Percentiles rank a stretch among this genome's conserved stretches.
phyloP scores from a whole-genome alignment of 2,329 filamentous ascomycete species.

The Monosporascus sp. region DNA sequence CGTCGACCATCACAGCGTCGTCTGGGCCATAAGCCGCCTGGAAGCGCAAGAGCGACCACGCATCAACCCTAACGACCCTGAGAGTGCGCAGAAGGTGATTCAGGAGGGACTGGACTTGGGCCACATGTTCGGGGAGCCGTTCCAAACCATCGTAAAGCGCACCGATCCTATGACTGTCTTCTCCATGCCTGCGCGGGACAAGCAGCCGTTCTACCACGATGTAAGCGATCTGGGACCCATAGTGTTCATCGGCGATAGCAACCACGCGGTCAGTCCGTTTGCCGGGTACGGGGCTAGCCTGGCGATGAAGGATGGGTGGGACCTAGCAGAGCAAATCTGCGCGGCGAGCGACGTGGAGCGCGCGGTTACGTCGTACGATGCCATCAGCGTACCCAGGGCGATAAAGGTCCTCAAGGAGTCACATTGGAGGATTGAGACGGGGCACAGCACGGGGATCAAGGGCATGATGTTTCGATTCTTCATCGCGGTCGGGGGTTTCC shows the following conservation, averaged over 20 bases:
- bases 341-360: slow-evolving; percentile 14
- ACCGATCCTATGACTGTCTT: slow-evolving; percentile 34
- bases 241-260: slow-evolving; percentile 44
- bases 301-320: slow-evolving; percentile 40
- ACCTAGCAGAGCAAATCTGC: slow-evolving; percentile 38
- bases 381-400: slow-evolving; percentile 28
- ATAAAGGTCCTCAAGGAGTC: slow-evolving; percentile 15
- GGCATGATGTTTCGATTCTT: too few relatives aligned
- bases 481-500: too few relatives aligned
- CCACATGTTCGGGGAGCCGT: slow-evolving; percentile 30
- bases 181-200: slow-evolving; percentile 37
- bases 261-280: slow-evolving; percentile 45
- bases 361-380: slow-evolving; percentile 30
- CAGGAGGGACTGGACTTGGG: slow-evolving; percentile 27
- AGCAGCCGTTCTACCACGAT: slow-evolving; percentile 35
- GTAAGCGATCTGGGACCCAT: slow-evolving; percentile 17
- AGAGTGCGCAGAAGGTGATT: slow-evolving; percentile 25
- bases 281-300: slow-evolving; percentile 44
- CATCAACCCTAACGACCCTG: not conserved
- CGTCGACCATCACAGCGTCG: slow-evolving; percentile 31
- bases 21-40: slow-evolving; percentile 38
- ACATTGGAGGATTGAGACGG: too few relatives aligned
- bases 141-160: slow-evolving; percentile 31
- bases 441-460: too few relatives aligned
- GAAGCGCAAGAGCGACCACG: slow-evolving; percentile 12